Evolutionary conservation across 768 basidiomycete species (phyloP).

Genomic region (Zangia roseola): DNA sequence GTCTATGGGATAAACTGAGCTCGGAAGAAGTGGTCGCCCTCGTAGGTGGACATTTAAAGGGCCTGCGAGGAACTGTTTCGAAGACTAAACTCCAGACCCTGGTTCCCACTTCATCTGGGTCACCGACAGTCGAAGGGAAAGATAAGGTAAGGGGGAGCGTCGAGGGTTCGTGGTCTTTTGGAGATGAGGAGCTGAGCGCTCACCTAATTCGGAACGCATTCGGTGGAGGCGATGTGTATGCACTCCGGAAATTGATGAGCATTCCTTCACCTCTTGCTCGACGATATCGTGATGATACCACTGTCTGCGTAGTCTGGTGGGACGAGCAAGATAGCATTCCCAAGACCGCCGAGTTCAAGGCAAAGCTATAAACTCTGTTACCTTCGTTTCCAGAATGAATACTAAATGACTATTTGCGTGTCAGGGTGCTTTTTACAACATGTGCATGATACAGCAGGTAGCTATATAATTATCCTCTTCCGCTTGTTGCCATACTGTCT

Average conservation of each 20-base stretch:
- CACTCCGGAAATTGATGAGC: constrained; percentile 63
- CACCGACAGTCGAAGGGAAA: constrained; percentile 63
- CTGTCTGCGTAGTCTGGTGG: constrained; percentile 86
- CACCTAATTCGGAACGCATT: constrained; percentile 92
- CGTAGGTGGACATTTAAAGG: constrained; percentile 77
- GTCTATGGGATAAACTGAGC: constrained; percentile 71
- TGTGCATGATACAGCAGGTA: constrained; percentile 9
- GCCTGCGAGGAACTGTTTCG: constrained; percentile 62
- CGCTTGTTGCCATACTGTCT: constrained; percentile 34
- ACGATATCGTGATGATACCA: constrained; percentile 80
- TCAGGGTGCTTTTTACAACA: constrained; percentile 2
- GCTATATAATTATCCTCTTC: constrained; percentile 37
- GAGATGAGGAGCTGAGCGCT: constrained; percentile 73
- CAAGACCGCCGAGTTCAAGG: constrained; percentile 38
- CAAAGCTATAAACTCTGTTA: constrained; percentile 45
- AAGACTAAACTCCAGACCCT: constrained; percentile 55
- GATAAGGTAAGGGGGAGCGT: constrained; percentile 36
- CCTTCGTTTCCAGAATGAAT: background rate
- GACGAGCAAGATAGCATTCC: constrained; percentile 53
- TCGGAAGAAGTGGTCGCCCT: constrained; percentile 87
- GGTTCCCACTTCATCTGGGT: constrained; percentile 54
- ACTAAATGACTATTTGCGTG: background rate
- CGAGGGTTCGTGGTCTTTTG: constrained; percentile 71
- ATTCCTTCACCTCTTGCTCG: constrained; percentile 81
- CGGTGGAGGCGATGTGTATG: constrained; percentile 69